Evolutionary conservation across 2,329 filamentous ascomycete species (phyloP).

Genomic region (Pestalotiopsis sp.): DNA sequence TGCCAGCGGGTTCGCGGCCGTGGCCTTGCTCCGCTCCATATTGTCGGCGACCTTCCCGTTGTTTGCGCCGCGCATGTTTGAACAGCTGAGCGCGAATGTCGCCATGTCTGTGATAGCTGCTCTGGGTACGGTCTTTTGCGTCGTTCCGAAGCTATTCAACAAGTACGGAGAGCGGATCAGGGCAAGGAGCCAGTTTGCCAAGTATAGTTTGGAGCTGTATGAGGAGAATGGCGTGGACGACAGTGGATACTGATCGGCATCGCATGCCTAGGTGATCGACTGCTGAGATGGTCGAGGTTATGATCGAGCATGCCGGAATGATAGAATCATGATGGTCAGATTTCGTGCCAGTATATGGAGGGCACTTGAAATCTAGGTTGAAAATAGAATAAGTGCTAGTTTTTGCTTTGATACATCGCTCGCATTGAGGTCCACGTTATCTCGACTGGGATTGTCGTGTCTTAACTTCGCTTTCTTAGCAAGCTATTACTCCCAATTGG

Average conservation of each 20-base stretch:
- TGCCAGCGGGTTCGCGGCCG: constrained; percentile 27
- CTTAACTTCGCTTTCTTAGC: background rate
- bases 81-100: constrained; percentile 22
- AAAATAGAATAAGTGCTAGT: background rate
- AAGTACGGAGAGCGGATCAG: constrained; percentile 24
- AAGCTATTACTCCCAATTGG: background rate
- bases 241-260: background rate
- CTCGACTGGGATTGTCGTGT: background rate
- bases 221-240: background rate
- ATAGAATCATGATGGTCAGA: background rate
- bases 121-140: constrained; percentile 22
- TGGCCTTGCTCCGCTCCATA: constrained; percentile 26
- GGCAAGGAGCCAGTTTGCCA: constrained; percentile 25
- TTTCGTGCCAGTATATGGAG: background rate
- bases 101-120: constrained; percentile 25
- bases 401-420: background rate
- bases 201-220: constrained; percentile 21
- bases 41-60: constrained; percentile 27
- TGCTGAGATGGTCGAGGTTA: background rate
- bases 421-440: background rate
- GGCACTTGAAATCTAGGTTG: background rate
- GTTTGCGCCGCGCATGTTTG: constrained; percentile 25
- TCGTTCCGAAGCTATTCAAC: constrained; percentile 23
- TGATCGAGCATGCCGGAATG: background rate
- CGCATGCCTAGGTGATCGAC: background rate